These are phyloP conservation scores for Murraya koenigii DNA, from an alignment of 345 rosid species.

Conservation along the genomic window DNA sequence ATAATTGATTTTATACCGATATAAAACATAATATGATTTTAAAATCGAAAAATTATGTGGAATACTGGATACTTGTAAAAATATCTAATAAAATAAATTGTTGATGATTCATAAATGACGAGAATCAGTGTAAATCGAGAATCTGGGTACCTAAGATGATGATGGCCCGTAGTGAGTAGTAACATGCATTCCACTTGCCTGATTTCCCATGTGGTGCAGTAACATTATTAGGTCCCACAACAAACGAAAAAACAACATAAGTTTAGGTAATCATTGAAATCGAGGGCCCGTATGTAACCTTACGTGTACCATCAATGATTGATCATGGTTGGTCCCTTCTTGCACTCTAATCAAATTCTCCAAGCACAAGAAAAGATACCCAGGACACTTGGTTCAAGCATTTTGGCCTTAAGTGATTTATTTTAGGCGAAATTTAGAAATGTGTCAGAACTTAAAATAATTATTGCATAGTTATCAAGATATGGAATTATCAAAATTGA, in stretches of 20 bases:
- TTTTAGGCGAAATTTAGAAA: neutral
- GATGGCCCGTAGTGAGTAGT: too few relatives aligned
- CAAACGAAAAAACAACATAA: neutral
- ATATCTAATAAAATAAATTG: neutral
- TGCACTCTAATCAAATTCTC: neutral
- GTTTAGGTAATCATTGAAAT: neutral
- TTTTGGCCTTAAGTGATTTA: neutral
- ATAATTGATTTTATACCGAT: constrained; percentile 6
- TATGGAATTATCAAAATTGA: neutral
- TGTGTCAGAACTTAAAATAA: neutral
- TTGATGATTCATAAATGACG: too few relatives aligned
- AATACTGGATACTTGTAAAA: neutral
- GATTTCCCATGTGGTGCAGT: neutral
- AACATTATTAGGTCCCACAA: neutral
- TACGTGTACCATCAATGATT: neutral
- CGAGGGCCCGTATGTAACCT: neutral
- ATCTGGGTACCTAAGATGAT: neutral
- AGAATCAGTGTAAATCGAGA: too few relatives aligned
- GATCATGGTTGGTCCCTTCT: neutral
- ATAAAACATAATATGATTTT: neutral
- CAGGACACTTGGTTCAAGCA: neutral
- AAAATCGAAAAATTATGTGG: neutral
- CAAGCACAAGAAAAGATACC: neutral
- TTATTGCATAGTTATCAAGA: neutral
- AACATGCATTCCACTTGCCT: too few relatives aligned